These are phyloP conservation scores for Lentinus brumalis DNA, from an alignment of 768 basidiomycete genomes.

Conservation along the genomic window DNA sequence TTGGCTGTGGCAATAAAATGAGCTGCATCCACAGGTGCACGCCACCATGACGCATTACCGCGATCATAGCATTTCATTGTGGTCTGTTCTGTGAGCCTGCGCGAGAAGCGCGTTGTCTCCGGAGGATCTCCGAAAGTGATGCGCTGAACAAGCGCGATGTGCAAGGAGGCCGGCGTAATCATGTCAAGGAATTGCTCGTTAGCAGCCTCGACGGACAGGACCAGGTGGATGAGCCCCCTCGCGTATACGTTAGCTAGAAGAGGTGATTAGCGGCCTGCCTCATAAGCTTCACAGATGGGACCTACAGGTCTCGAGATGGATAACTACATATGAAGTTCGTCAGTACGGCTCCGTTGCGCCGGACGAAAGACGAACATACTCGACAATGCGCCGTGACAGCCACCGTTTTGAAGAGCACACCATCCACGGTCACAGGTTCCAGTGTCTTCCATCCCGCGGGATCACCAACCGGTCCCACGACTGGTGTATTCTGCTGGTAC, in stretches of 20 bases:
- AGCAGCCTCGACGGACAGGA: slow-evolving; percentile 8
- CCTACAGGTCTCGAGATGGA: slow-evolving; percentile 22
- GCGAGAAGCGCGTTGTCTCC: slow-evolving; percentile 6
- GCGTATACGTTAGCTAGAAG: slow-evolving; percentile 23
- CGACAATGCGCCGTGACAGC: slow-evolving; percentile 14
- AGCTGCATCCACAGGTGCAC: background rate
- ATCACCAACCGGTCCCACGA: slow-evolving; percentile 26
- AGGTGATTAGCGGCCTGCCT: background rate
- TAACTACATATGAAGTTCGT: slow-evolving; percentile 1
- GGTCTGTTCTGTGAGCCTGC: background rate
- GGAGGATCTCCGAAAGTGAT: slow-evolving; percentile 10
- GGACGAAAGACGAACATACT: slow-evolving; percentile 4
- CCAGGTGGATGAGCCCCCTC: slow-evolving; percentile 23
- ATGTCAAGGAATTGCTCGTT: slow-evolving; percentile 25
- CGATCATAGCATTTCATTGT: slow-evolving; percentile 8
- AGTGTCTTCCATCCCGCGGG: slow-evolving; percentile 29
- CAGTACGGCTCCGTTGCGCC: background rate
- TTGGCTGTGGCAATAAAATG: background rate
- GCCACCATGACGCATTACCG: slow-evolving; percentile 21
- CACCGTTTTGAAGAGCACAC: slow-evolving; percentile 24
- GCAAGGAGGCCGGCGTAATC: slow-evolving; percentile 17
- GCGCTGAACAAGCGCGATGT: slow-evolving; percentile 19
- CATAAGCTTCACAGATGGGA: background rate
- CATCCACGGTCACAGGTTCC: slow-evolving; percentile 9
- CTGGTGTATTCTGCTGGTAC: slow-evolving; percentile 21